phyloP scores from a whole-genome alignment of 331 rosid species.

The Arachis monticola region DNA sequence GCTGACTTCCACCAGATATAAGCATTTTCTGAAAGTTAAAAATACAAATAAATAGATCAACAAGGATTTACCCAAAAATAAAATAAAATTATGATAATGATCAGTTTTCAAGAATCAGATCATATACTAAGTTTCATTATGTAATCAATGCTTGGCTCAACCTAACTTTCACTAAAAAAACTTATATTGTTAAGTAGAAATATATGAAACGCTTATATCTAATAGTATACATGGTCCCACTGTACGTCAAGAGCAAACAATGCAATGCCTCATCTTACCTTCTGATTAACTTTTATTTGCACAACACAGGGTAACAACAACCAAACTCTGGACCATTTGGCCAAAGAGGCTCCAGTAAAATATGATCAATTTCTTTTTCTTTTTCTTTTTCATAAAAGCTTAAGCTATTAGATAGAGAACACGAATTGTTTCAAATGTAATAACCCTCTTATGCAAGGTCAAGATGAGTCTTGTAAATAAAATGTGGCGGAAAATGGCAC shows the following conservation, averaged over 20 bases:
- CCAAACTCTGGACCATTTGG: not conserved
- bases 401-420: not conserved
- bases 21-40: conserved; percentile 56
- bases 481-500: not conserved
- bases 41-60: conserved; percentile 25
- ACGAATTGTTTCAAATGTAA: no score
- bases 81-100: conserved; percentile 11
- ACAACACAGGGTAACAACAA: not conserved
- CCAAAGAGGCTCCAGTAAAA: not conserved
- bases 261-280: not conserved
- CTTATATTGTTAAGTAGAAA: no score
- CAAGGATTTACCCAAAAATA: conserved; percentile 17
- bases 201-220: not conserved
- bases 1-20: conserved; percentile 58
- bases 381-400: not conserved
- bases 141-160: not conserved
- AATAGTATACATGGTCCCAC: not conserved
- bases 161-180: no score
- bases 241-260: not conserved
- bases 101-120: not conserved
- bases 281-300: not conserved
- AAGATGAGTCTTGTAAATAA: not conserved
- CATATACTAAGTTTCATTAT: conserved; percentile 9
- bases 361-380: no score
- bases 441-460: not conserved